Evolutionary conservation across 345 rosid genomes (phyloP), one percentile per base, ranked within the genome.

Genomic region (Punica granatum): DNA sequence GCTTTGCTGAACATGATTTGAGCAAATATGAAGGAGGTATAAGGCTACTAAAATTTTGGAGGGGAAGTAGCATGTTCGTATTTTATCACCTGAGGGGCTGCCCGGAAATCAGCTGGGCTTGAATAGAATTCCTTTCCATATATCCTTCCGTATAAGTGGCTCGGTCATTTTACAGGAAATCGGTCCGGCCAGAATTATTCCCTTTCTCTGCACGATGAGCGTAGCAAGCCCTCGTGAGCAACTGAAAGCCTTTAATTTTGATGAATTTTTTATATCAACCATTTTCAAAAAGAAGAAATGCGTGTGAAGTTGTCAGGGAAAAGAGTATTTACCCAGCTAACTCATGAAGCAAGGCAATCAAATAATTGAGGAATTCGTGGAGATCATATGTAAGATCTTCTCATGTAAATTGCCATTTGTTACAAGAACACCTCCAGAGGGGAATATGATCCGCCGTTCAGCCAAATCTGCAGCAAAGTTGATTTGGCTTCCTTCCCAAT

Each of bases 401-500:
- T 49, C 25, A 64, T 90, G 93, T 73, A 88, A 25, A 10, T 53
- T 77, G 62, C 85, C 85, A 7, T 88, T 90, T 67, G 79, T 84
- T 64, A 84, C 92, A 23, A 90, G 79, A 81, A 90, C 65, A 8
- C 96, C 96, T 34, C 85, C 85, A 0, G 74, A 73, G 4, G 93
- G 96, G 58, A 72, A 80, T 74, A 88, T 68, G 39, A 77, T 71
- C 54, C 93, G 75, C 58, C 91, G 70, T 70, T 79, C 88, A n/a
- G 80, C 75, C 73, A 77, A 72, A 79, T 90, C 91, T 69, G 76
- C 90, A 15, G 82, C 82, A 32, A 87, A 69, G 77, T 74, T 86
- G 65, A 90, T 67, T 56, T 74, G 73, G 67, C 46, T 79, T 54
- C 91, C 93, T 80, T 79, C 78, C 93, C 96, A 90, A 68, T 90